Evolutionary conservation across 1,284 basidiomycete species (phyloP).

Genomic region (Pseudomicrostroma phylloplanum): DNA sequence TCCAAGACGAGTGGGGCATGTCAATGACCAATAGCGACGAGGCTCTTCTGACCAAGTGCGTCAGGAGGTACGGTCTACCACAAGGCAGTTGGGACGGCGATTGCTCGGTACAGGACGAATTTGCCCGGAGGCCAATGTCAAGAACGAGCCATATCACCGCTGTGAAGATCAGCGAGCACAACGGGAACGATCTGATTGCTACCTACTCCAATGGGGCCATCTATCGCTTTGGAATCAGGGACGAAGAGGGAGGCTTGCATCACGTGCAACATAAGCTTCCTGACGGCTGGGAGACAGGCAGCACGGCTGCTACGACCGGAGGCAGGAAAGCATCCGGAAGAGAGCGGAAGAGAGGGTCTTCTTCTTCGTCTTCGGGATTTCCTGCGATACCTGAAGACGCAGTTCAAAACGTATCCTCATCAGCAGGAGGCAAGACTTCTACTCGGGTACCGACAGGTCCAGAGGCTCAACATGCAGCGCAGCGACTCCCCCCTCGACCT

Average conservation of each 20-base stretch:
- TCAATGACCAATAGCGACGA: slow-evolving; percentile 50
- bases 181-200: slow-evolving; percentile 30
- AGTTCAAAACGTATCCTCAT: too few species aligned
- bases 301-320: too few species aligned
- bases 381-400: too few species aligned
- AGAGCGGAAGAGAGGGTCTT: too few species aligned
- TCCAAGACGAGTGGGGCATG: slow-evolving; percentile 68
- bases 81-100: slow-evolving; percentile 50
- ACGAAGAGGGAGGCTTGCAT: slow-evolving; percentile 23
- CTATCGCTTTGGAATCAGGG: slow-evolving; percentile 46
- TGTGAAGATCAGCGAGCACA: slow-evolving; percentile 39
- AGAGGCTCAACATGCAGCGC: too few species aligned
- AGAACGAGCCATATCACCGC: slow-evolving; percentile 35
- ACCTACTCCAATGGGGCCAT: slow-evolving; percentile 39
- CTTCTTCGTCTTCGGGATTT: too few species aligned
- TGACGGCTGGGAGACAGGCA: too few species aligned
- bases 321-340: too few species aligned
- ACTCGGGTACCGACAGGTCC: too few species aligned
- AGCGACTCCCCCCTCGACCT: too few species aligned
- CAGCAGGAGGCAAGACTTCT: too few species aligned
- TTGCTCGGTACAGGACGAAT: slow-evolving; percentile 20
- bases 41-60: slow-evolving; percentile 66
- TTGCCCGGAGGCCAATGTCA: not conserved
- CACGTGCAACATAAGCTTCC: not conserved
- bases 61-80: slow-evolving; percentile 71